Evolutionary conservation across 129 eudicot species (phyloP), one percentile per base, ranked within the genome.

Genomic region (Scalesia atractyloides): DNA sequence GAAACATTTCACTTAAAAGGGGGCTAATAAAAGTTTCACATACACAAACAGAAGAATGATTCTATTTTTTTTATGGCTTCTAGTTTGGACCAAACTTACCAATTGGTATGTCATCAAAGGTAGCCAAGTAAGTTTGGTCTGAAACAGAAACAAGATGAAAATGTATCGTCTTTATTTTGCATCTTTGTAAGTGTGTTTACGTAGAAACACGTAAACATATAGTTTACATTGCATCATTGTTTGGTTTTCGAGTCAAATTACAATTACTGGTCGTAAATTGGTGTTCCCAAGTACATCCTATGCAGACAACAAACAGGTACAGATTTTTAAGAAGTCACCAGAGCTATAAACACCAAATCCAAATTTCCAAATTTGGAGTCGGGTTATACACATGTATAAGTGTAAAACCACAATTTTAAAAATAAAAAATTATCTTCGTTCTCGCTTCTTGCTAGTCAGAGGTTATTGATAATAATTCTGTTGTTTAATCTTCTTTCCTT

Each of bases 331-430:
- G 56, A 56, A 56, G 34, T 14, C 43, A 30, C 7, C 65, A 60
- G 65, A 26, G 65, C 65, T 60, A 18, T 26, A 60, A 60, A 26
- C 65, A 59, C 9, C 7, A 11, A 4, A 60, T 26, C 65, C 65
- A 30, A 52, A 74, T 50, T 34, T 37, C 62, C 41, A 61, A 47
- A 73, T 48, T 46, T 61, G 43, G 17, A 49, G 71, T 37, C 9
- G 52, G 22, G 66, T 54, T 22, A 26, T 73, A 62, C 49, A 47
- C 12, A 18, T 49, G 20, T 59, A 44, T 24, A 5, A 6, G 9
- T 39, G 46, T 41, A 41, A 2, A 44, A 63, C 20, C 24, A 34
- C 9, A 2, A n/a, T 5, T 5, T 63, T 48, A 47, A 51, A 47
- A 33, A 19, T 37, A 14, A 53, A 14, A 53, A n/a, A 15, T 36